Evolutionary conservation across 2,329 filamentous ascomycete species (phyloP).

Genomic region (Orbilia brochopaga): DNA sequence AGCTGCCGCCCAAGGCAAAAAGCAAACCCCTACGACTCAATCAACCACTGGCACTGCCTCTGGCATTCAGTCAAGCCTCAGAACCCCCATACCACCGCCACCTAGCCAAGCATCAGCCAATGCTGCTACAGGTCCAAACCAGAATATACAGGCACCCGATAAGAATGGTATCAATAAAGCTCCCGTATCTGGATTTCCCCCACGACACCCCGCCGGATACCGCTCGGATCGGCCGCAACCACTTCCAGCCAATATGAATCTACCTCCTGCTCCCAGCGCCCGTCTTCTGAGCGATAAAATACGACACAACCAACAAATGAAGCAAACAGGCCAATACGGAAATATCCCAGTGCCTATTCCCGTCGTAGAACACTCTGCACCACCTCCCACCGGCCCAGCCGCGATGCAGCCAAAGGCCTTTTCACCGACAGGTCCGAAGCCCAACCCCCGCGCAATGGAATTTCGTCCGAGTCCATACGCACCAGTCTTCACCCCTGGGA

Average conservation of each 20-base stretch:
- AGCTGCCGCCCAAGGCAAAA: constrained; percentile 29
- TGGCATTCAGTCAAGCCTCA: constrained; percentile 31
- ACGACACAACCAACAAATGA: constrained; percentile 61
- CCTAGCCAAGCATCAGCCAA: constrained; percentile 36
- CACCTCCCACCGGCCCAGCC: constrained; percentile 76
- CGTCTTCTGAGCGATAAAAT: constrained; percentile 61
- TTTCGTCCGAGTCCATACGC: constrained; percentile 71
- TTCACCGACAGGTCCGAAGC: constrained; percentile 65
- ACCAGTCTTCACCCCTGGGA: constrained; percentile 53
- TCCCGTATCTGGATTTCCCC: constrained; percentile 40
- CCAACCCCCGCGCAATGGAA: constrained; percentile 76
- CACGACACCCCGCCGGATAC: constrained; percentile 46
- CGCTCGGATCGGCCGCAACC: constrained; percentile 43
- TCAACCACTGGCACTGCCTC: constrained; percentile 14
- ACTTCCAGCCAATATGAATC: constrained; percentile 44
- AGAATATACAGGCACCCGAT: constrained; percentile 35
- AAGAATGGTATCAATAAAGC: constrained; percentile 46
- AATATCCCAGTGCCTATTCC: constrained; percentile 62
- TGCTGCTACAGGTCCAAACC: constrained; percentile 10
- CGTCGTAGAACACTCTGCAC: constrained; percentile 66
- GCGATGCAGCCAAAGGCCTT: constrained; percentile 53
- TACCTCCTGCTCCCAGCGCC: constrained; percentile 32
- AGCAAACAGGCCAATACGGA: constrained; percentile 57
- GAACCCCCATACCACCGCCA: constrained; percentile 41
- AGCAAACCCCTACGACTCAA: constrained; percentile 35